phyloP scores from a whole-genome alignment of 1,139 yeast genomes.

The Arxiozyma telluris region DNA sequence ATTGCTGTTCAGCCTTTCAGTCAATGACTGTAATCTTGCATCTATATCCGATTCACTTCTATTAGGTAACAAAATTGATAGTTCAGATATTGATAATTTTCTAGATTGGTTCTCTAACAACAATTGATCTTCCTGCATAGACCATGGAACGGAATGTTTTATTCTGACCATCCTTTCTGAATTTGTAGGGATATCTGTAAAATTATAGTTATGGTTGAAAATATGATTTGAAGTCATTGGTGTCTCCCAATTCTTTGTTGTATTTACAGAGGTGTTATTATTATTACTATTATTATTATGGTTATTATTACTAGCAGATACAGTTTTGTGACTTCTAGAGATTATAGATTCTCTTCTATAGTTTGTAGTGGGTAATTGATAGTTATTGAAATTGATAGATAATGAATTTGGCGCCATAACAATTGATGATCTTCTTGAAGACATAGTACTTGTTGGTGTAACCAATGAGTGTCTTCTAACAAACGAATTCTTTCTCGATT shows the following conservation, averaged over 20 bases:
- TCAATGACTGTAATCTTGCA: constrained; percentile 49
- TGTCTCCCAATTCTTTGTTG: constrained; percentile 7
- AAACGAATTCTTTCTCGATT: constrained; percentile 29
- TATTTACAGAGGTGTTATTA: constrained; percentile 5
- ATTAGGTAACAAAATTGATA: constrained; percentile 62
- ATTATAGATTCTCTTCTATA: constrained; percentile 17
- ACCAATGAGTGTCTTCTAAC: constrained; percentile 27
- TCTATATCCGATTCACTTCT: constrained; percentile 69
- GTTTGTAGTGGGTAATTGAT: constrained; percentile 8
- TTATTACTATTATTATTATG: constrained; percentile 5
- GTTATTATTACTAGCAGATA: constrained; percentile 1
- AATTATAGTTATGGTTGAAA: constrained; percentile 5
- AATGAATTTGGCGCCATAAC: constrained; percentile 22
- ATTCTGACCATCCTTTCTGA: neutral
- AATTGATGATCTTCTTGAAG: constrained; percentile 27
- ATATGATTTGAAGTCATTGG: constrained; percentile 5
- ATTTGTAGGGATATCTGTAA: constrained; percentile 1
- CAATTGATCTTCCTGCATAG: constrained; percentile 63
- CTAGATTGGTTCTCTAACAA: constrained; percentile 47
- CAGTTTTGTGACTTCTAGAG: neutral
- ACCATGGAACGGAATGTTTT: constrained; percentile 22
- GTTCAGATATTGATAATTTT: constrained; percentile 61
- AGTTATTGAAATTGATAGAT: constrained; percentile 10
- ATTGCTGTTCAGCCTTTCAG: neutral
- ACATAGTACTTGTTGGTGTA: constrained; percentile 15